Conservation (phyloP, 805 yeast genomes). For the Candida dajiaensis region DNA sequence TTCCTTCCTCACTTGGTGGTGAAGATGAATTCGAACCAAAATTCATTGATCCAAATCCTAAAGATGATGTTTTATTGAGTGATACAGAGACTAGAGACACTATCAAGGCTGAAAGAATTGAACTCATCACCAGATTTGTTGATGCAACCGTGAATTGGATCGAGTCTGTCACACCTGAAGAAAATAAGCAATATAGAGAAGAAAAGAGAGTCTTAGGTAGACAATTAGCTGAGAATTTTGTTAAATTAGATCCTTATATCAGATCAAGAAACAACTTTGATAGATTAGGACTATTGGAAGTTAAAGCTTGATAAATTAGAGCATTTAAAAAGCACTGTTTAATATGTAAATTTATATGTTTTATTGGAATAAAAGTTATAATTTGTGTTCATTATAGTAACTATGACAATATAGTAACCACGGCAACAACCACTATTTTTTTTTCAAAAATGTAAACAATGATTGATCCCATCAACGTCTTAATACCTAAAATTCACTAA, state of each 20-base stretch:
- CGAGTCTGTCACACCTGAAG: constrained; percentile 47
- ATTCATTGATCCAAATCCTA: constrained; percentile 55
- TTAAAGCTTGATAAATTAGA: constrained; percentile 2
- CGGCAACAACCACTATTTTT: too few relatives aligned
- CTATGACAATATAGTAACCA: too few relatives aligned
- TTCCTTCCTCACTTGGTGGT: constrained; percentile 78
- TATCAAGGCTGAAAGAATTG: constrained; percentile 47
- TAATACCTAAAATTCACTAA: too few relatives aligned
- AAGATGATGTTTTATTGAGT: constrained; percentile 45
- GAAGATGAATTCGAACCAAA: constrained; percentile 48
- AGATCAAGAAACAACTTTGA: constrained; percentile 79
- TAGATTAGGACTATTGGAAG: constrained; percentile 45
- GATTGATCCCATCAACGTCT: too few relatives aligned
- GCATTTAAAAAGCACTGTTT: too few relatives aligned
- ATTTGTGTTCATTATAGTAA: too few relatives aligned
- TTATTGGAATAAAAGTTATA: too few relatives aligned
- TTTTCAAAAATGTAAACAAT: too few relatives aligned
- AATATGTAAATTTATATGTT: too few relatives aligned
- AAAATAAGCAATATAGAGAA: constrained; percentile 40
- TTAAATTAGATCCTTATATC: constrained; percentile 69
- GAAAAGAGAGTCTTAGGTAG: constrained; percentile 50
- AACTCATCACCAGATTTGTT: constrained; percentile 47
- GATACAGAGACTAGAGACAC: constrained; percentile 40
- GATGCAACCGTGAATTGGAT: constrained; percentile 76
- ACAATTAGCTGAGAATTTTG: constrained; percentile 56